Evolutionary conservation across 768 basidiomycete genomes (phyloP), one percentile per base, ranked within the genome.

Genomic region (Pisolithus sp.): DNA sequence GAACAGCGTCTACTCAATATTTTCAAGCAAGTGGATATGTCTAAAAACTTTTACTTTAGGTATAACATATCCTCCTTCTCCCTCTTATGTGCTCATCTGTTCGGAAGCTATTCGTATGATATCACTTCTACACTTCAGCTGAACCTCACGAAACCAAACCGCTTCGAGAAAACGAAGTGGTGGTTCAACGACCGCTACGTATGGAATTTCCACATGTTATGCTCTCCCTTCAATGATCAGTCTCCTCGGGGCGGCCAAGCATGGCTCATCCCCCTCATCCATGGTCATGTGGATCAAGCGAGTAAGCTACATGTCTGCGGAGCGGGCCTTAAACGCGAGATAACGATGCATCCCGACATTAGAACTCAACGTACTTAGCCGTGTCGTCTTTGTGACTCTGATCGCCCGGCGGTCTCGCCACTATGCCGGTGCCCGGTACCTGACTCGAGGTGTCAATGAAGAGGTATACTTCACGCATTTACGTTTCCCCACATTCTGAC

Each of bases 31-130:
- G 93, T 97, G 1, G 95, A 99, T 62, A 82, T 98, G 78, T 86
- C 88, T n/a, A 97, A 97, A 72, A 97, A 98, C 72, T 98, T 98
- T 66, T 99, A 97, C 71, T 97, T 97, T 70, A 93, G 90, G 91
- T 91, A 57, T 34, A 64, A 7, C 52, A 26, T 52, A 34, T 49
- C 31, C 5, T 30, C 20, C 1, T 7, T 1, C 41, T 20, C 18
- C 7, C 34, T 37, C 5, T 20, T 26, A 12, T 30, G 51, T 41
- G 17, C 50, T 57, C 28, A 56, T 26, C 17, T 8, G 30, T 34
- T 20, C 34, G 20, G 37, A 5, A 95, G 93, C 58, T 93, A 97
- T 64, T 92, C 94, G 0, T 99, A 99, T 69, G 95, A 98, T 64
- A 73, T 98, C 21, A 96, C 95, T 2, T 94, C 91, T n/a, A 92